Evolutionary conservation across 768 basidiomycete genomes (phyloP), one percentile per base, ranked within the genome.

Genomic region (Lactarius pseudohatsudake): DNA sequence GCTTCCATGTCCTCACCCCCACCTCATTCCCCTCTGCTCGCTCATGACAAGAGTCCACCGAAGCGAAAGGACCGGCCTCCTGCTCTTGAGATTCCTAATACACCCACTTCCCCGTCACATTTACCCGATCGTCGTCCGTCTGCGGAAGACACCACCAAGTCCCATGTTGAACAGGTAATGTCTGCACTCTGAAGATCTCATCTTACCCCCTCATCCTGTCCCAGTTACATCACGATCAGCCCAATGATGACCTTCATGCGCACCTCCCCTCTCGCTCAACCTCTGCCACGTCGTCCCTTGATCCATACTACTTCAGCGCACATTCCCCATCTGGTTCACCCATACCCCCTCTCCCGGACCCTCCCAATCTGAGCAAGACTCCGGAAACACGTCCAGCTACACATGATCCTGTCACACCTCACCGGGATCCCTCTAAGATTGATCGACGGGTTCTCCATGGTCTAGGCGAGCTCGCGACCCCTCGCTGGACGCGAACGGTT

Each of bases 391-490:
- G 78, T 45, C 66, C 58, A 53, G 74, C 75, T 36, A 69, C 76
- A 47, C 75, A 75, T 58, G 85, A 88, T 69, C 87, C 88, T 20
- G 78, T 85, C 43, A 91, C 92, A 0, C 92, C 92, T 10, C 87
- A 83, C 40, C 83, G 85, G 66, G 88, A 94, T 78, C 89, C 91
- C 26, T 86, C 91, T 26, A 75, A 79, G 70, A 94, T 94, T 67
- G 95, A 98, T 79, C 84, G 97, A 65, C 84, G 86, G 20, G 90
- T 87, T 43, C 86, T 98, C 47, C 86, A 98, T 61, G 97, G 97
- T 30, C 91, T 98, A 6, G 97, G 97, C 43, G 97, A 99, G 77
- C 85, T 98, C 38, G 81, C 94, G 22, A 99, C 97, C n/a, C 97
- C 97, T 57, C 85, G 95, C 67, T 99, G 95, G 96, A 84, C 84